phyloP scores from a whole-genome alignment of 768 basidiomycete species.

The Russula sp. region DNA sequence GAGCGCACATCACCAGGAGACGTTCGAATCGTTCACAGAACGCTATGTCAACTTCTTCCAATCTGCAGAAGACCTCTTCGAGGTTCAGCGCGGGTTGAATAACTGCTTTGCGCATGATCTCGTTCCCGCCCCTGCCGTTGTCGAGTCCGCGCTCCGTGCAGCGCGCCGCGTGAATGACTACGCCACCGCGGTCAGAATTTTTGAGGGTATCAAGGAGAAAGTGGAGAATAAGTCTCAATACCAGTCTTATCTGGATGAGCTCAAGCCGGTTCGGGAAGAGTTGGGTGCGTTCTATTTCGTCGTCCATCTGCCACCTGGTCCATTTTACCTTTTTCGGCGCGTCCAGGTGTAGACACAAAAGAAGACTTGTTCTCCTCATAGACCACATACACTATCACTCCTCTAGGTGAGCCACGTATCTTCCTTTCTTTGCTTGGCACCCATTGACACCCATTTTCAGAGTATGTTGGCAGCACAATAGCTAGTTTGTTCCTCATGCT shows the following conservation, averaged over 20 bases:
- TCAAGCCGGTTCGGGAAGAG: constrained; percentile 83
- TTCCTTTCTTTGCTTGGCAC: background rate
- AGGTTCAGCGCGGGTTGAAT: constrained; percentile 97
- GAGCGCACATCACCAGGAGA: constrained; percentile 74
- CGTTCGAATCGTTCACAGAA: constrained; percentile 89
- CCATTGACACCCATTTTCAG: background rate
- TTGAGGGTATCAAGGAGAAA: constrained; percentile 95
- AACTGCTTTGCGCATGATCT: constrained; percentile 99
- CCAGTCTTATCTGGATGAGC: constrained; percentile 84
- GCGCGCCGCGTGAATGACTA: constrained; percentile 93
- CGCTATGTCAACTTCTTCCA: constrained; percentile 94
- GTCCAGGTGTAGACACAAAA: constrained; percentile 50
- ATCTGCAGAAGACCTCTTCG: constrained; percentile 90
- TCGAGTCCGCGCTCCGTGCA: constrained; percentile 83
- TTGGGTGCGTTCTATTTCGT: constrained; percentile 51
- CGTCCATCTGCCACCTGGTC: background rate
- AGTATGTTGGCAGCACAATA: constrained; percentile 13
- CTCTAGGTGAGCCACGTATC: background rate
- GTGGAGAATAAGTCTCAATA: constrained; percentile 97
- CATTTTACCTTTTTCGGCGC: background rate
- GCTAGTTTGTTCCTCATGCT: constrained; percentile 12
- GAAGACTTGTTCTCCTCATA: constrained; percentile 55
- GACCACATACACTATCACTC: constrained; percentile 20
- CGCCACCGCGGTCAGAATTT: constrained; percentile 91
- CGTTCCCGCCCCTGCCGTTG: constrained; percentile 74